Evolutionary conservation across 495 filamentous ascomycete species (phyloP).

Genomic region (Penicillium parvum): DNA sequence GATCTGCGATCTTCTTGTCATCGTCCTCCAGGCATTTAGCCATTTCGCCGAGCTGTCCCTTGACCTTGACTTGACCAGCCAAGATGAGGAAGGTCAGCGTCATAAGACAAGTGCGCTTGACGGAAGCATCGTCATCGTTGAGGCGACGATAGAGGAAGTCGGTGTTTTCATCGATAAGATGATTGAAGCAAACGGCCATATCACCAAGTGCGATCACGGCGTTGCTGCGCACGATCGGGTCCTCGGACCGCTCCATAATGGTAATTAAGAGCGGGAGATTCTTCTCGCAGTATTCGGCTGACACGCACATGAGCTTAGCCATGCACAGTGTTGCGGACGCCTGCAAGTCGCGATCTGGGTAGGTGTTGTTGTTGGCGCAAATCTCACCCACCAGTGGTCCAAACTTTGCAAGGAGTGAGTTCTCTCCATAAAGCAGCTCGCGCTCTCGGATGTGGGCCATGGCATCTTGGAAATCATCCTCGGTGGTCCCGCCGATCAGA

Average conservation of each 20-base stretch:
- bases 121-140: conserved; percentile 79
- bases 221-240: conserved; percentile 88
- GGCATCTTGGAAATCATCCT: conserved; percentile 97
- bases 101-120: conserved; percentile 98
- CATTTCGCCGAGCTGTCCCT: conserved; percentile 99
- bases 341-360: conserved; percentile 81
- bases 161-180: conserved; percentile 98
- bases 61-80: conserved; percentile 98
- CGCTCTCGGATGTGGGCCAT: conserved; percentile 92
- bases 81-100: conserved; percentile 96
- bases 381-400: conserved; percentile 89
- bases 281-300: conserved; percentile 88
- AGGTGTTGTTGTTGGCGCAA: conserved; percentile 87
- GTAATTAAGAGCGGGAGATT: conserved; percentile 95
- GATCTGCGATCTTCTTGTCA: conserved; percentile 87
- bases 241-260: conserved; percentile 88
- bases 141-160: conserved; percentile 94
- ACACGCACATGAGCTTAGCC: conserved; percentile 97
- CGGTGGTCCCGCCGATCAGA: conserved; percentile 92
- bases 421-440: conserved; percentile 83
- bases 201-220: conserved; percentile 95
- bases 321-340: conserved; percentile 93
- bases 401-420: conserved; percentile 82
- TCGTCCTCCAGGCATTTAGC: conserved; percentile 95
- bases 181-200: conserved; percentile 99